Evolutionary conservation across 768 basidiomycete species (phyloP), one percentile per base, ranked within the genome.

Genomic region (Boletus sp.): DNA sequence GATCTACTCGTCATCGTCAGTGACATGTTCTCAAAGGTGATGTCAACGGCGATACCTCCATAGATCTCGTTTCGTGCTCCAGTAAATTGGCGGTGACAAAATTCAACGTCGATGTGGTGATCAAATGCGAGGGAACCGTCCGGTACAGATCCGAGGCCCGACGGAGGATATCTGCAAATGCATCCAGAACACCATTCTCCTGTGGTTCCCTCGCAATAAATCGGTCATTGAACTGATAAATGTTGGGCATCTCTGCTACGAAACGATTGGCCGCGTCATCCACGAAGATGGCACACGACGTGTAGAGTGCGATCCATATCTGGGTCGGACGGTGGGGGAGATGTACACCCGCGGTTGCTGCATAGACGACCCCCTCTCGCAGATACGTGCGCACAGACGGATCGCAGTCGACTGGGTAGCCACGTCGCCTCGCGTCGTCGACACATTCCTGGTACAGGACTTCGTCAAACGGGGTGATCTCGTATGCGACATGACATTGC

Each of bases 271-370:
- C 60, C 2, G 56, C 48, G 54, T 79, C 76, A 55, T 80, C 78
- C 29, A 73, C 52, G 39, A 61, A 72, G 46, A 71, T 69, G n/a
- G 65, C 48, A 42, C 68, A 73, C 0, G 75, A 68, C 1, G 77
- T 78, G 56, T 69, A 78, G 9, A 78, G 62, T 4, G 75, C 70
- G 30, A 78, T 72, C 69, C 32, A 71, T 54, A 48, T 60, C 30
- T 56, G 64, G 1, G 58, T 53, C 3, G 51, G 32, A 30, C 56
- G 61, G 21, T 55, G 32, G 8, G 47, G 47, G 7, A 77, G 60
- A 54, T 76, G 75, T 0, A 46, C 54, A 29, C 70, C 72, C 2
- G 67, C 64, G 2, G 56, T 62, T 8, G 60, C 59, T 8, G 56
- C 62, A 32, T 62, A 72, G 23, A 59, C 47, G 34, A 70, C 70